phyloP scores from a whole-genome alignment of 2,329 filamentous ascomycete genomes.

The Aureobasidium sp. region DNA sequence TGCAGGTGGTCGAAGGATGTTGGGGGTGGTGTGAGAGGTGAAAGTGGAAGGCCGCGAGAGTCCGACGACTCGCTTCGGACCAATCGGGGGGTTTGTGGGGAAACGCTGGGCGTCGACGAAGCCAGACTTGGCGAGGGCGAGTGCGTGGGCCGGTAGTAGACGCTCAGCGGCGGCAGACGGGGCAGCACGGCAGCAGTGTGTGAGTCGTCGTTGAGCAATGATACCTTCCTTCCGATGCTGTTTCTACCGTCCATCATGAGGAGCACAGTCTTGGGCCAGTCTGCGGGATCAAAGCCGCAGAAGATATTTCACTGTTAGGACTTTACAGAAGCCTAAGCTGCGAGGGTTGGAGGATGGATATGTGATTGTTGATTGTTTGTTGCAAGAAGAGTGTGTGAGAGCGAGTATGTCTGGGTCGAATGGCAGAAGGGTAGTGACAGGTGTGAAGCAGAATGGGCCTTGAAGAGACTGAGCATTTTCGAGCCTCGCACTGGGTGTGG shows the following conservation, averaged over 20 bases:
- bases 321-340: not conserved
- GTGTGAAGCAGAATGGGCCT: not conserved
- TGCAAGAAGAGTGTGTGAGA: not conserved
- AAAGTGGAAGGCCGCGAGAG: constrained; percentile 35
- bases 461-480: not conserved
- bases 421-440: not conserved
- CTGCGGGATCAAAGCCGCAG: not conserved
- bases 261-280: constrained; percentile 19
- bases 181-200: constrained; percentile 19
- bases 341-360: not conserved
- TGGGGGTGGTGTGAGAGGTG: constrained; percentile 39
- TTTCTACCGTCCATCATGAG: constrained; percentile 45
- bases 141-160: constrained; percentile 24
- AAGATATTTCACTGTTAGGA: not conserved
- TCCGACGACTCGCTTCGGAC: constrained; percentile 40
- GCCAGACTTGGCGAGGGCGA: constrained; percentile 37
- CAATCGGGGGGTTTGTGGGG: constrained; percentile 39
- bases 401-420: not conserved
- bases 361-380: not conserved
- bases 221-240: constrained; percentile 41
- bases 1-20: constrained; percentile 22
- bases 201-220: constrained; percentile 40
- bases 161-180: constrained; percentile 22
- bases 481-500: not conserved
- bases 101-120: constrained; percentile 37